Conservation (phyloP, 441 rosid genomes). For the Syzygium malaccense region DNA sequence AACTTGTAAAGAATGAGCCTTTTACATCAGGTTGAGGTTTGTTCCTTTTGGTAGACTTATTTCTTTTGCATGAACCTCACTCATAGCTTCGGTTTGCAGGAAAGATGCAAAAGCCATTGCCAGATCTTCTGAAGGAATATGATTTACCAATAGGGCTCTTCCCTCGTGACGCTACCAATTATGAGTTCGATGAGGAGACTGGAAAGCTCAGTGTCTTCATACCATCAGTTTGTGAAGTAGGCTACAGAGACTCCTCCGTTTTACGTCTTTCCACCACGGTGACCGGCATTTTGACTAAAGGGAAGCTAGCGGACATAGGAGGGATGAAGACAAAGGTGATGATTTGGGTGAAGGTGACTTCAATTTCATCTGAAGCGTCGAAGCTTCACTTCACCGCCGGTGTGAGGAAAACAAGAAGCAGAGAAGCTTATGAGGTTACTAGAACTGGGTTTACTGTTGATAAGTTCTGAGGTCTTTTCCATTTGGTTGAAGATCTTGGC, state of each 20-base stretch:
- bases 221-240: conserved; percentile 75
- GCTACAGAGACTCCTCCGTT: conserved; percentile 80
- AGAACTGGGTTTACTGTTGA: conserved; percentile 63
- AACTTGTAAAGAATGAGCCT: neutral
- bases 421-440: conserved; percentile 72
- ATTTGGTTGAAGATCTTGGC: neutral
- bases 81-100: conserved; percentile 32
- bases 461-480: conserved; percentile 44
- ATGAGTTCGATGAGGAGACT: conserved; percentile 81
- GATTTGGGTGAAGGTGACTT: conserved; percentile 80
- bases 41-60: neutral
- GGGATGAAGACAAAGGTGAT: conserved; percentile 86
- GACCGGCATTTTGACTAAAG: conserved; percentile 71
- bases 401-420: conserved; percentile 61
- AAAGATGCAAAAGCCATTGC: conserved; percentile 88
- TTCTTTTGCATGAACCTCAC: neutral
- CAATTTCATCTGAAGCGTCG: conserved; percentile 51
- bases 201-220: conserved; percentile 63
- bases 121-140: conserved; percentile 75
- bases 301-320: conserved; percentile 69
- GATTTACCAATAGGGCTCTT: conserved; percentile 80
- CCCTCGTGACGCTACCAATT: conserved; percentile 90
- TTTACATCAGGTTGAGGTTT: neutral
- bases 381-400: conserved; percentile 81
- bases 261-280: conserved; percentile 58